Evolutionary conservation across 2,329 filamentous ascomycete species (phyloP).

Genomic region (Talaromyces sp.): DNA sequence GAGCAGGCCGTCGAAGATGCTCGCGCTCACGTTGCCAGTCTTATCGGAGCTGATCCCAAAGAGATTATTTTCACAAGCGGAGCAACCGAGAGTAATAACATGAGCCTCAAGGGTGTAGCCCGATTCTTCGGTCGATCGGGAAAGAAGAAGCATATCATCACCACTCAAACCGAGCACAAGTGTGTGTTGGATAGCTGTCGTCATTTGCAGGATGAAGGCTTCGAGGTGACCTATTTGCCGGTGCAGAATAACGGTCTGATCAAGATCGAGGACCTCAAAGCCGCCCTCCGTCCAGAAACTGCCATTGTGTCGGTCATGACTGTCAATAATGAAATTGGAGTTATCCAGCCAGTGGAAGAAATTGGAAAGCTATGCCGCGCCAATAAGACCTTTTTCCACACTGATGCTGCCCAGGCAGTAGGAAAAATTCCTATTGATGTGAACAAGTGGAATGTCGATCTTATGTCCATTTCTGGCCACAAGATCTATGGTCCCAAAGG

Average conservation of each 20-base stretch:
- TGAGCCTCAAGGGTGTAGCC: constrained; percentile 98
- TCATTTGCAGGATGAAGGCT: constrained; percentile 94
- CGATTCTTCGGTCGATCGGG: constrained; percentile 88
- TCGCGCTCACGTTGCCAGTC: constrained; percentile 72
- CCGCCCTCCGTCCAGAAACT: constrained; percentile 86
- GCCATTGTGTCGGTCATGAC: constrained; percentile 95
- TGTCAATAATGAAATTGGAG: constrained; percentile 98
- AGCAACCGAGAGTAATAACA: constrained; percentile 98
- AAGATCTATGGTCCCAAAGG: constrained; percentile 99
- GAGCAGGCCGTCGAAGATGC: constrained; percentile 91
- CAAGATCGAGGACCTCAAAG: constrained; percentile 77
- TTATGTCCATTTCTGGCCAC: constrained; percentile 98
- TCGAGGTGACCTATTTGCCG: constrained; percentile 93
- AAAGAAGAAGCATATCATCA: constrained; percentile 99
- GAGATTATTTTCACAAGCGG: constrained; percentile 99
- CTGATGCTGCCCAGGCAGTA: constrained; percentile 93
- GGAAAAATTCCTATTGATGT: constrained; percentile 97
- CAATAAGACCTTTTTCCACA: constrained; percentile 97
- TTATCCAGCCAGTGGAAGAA: constrained; percentile 92
- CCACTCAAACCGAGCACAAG: constrained; percentile 97
- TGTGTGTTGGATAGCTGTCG: constrained; percentile 96
- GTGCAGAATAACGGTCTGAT: constrained; percentile 85
- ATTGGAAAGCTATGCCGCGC: constrained; percentile 88
- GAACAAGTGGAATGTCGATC: constrained; percentile 94
- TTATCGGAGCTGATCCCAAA: constrained; percentile 93